Conservation (phyloP, 169 alveolate genomes). For the Cyclospora cayetanensis region DNA sequence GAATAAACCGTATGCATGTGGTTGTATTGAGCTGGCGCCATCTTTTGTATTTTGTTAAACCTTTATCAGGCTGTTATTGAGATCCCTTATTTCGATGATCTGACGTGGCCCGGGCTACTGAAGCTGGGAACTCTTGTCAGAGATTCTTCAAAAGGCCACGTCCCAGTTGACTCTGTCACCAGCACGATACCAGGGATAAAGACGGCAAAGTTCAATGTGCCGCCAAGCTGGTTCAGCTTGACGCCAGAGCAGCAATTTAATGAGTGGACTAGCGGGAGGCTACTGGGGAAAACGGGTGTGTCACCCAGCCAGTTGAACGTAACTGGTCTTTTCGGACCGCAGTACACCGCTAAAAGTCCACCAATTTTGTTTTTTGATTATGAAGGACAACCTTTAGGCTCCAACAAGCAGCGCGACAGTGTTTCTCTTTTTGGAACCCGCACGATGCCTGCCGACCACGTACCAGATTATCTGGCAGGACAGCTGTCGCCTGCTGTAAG, state of each 20-base stretch:
- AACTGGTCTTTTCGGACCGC: constrained; percentile 39
- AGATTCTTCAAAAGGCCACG: constrained; percentile 24
- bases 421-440: constrained; percentile 45
- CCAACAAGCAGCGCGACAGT: constrained; percentile 13
- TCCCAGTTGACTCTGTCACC: constrained; percentile 10
- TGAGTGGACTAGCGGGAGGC: constrained; percentile 20
- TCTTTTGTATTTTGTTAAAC: neutral
- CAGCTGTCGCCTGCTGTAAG: constrained; percentile 57
- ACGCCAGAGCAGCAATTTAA: constrained; percentile 50
- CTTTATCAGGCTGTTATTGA: constrained; percentile 19
- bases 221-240: constrained; percentile 21
- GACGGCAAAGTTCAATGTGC: constrained; percentile 44
- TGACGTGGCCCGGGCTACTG: constrained; percentile 20
- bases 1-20: neutral
- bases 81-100: neutral
- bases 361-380: constrained; percentile 18
- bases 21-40: neutral
- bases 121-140: constrained; percentile 18
- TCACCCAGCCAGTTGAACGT: constrained; percentile 35
- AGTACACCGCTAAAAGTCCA: constrained; percentile 14
- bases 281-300: constrained; percentile 31
- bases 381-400: constrained; percentile 44
- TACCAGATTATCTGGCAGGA: constrained; percentile 51
- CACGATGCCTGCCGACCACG: constrained; percentile 14
- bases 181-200: constrained; percentile 24